Conservation (phyloP, 2,329 filamentous ascomycete species). For the Rasamsonia emersonii region DNA sequence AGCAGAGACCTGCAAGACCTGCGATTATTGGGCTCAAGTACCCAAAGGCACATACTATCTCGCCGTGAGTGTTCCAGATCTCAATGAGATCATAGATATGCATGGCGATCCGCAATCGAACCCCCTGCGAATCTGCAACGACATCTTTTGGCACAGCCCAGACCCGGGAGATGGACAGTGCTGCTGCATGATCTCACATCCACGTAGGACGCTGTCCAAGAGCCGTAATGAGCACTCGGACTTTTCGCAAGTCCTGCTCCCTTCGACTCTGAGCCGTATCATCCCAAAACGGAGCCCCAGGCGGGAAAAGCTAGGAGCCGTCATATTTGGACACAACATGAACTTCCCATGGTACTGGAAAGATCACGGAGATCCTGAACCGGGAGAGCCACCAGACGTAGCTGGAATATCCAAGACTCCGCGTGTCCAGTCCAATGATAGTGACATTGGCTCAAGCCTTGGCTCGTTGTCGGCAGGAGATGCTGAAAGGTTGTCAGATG, state of each 20-base stretch:
- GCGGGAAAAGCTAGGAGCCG: conserved; percentile 3
- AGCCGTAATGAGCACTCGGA: conserved; percentile 1
- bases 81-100: conserved; percentile 20
- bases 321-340: conserved; percentile 12
- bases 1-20: conserved; percentile 7
- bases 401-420: background rate
- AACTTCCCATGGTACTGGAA: conserved; percentile 12
- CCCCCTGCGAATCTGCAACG: conserved; percentile 10
- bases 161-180: conserved; percentile 2
- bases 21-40: conserved; percentile 17
- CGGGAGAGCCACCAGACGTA: background rate
- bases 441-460: conserved; percentile 2
- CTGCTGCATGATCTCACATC: conserved; percentile 2
- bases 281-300: background rate
- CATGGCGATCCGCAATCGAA: conserved; percentile 12
- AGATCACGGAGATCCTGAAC: conserved; percentile 9
- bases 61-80: conserved; percentile 16
- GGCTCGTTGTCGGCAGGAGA: background rate
- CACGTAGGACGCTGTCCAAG: no score
- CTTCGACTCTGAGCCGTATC: conserved; percentile 6
- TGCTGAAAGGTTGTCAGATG: no score
- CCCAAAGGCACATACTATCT: conserved; percentile 22
- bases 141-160: conserved; percentile 13
- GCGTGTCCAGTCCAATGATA: background rate
- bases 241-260: conserved; percentile 6